Conservation (phyloP, 148 eudicot genomes). For the Rhododendron simsii region DNA sequence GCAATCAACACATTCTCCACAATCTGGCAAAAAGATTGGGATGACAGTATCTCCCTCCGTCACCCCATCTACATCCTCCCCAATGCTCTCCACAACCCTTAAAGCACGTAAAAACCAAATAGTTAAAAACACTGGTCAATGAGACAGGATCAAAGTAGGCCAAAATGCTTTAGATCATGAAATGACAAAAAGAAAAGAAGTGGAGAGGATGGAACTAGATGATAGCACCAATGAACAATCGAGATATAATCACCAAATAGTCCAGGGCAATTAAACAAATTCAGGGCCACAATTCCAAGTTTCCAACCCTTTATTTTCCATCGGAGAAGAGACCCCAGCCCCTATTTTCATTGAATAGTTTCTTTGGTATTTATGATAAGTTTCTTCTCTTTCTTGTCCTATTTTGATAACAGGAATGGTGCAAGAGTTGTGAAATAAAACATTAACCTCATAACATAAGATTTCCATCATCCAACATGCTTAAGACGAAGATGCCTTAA, state of each 20-base stretch:
- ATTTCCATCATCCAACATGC: not conserved
- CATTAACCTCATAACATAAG: not conserved
- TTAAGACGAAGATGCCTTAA: not conserved
- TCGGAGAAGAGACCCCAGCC: not conserved
- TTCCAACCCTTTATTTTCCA: not conserved
- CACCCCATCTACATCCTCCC: conserved; percentile 60
- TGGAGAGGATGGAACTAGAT: not conserved
- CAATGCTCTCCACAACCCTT: conserved; percentile 84
- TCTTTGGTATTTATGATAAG: not conserved
- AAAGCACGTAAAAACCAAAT: not conserved
- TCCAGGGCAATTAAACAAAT: not conserved
- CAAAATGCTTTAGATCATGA: not conserved
- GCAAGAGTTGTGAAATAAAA: not conserved
- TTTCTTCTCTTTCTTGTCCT: not conserved
- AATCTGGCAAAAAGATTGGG: conserved; percentile 76
- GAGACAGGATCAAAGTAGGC: not conserved
- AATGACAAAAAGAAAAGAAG: not conserved
- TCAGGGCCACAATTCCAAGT: not conserved
- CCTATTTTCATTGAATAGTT: not conserved
- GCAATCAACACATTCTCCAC: conserved; percentile 77
- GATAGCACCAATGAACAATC: not conserved
- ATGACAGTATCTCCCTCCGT: conserved; percentile 68
- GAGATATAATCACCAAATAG: not conserved
- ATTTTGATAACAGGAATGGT: not conserved
- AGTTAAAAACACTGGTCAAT: not conserved